A percentile compares a stretch with the other conserved stretches of the same genome.
phyloP scores from a whole-genome alignment of 2,329 filamentous ascomycete species.

The Aspergillus calidoustus region DNA sequence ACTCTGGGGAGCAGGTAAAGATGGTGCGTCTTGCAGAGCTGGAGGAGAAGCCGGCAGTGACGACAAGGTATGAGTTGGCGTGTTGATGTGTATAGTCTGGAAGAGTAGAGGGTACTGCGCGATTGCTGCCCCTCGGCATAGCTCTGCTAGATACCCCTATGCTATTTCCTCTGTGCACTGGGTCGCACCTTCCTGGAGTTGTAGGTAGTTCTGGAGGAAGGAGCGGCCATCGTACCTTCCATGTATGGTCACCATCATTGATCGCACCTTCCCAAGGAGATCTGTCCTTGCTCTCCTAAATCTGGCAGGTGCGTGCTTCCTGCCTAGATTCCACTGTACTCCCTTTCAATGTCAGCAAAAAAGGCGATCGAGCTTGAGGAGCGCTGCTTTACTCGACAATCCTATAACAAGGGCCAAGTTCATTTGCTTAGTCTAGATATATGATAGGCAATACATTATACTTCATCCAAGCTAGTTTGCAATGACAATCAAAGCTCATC shows the following conservation, averaged over 20 bases:
- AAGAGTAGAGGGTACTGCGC: not conserved
- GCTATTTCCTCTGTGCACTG: no score
- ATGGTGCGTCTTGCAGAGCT: not conserved
- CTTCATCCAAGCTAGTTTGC: not conserved
- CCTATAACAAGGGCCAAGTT: no score
- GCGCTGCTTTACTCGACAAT: no score
- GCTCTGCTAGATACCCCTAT: no score
- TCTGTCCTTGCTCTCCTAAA: no score
- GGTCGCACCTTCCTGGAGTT: not conserved
- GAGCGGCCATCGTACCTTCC: not conserved
- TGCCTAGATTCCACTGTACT: no score
- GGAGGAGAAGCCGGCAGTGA: not conserved
- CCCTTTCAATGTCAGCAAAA: no score
- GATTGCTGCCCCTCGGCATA: no score
- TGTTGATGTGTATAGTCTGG: not conserved
- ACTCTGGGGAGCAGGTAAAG: not conserved
- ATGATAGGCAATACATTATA: not conserved
- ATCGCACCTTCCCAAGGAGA: not conserved
- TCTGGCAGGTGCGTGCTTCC: no score
- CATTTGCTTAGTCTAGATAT: not conserved
- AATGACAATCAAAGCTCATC: constrained; percentile 36
- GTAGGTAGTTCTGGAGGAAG: not conserved
- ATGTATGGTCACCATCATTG: not conserved
- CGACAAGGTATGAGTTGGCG: not conserved
- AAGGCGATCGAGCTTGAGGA: no score